Percentiles rank a stretch among this genome's conserved stretches.
Evolutionary conservation across 2,329 filamentous ascomycete species (phyloP).

Genomic region (Trichocomaceae sp.): DNA sequence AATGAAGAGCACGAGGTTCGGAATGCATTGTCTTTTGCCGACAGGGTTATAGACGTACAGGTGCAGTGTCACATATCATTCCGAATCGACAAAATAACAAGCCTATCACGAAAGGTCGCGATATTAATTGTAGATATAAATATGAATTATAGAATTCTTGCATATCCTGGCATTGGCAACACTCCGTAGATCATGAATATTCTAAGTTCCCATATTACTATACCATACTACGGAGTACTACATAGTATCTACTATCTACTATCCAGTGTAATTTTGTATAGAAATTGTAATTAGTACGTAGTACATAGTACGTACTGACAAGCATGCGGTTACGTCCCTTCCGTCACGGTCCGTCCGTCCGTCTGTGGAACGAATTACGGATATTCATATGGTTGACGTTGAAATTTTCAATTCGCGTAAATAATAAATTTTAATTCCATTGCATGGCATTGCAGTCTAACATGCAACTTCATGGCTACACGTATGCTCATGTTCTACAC

Average conservation of each 20-base stretch:
- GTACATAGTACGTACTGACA: too few species aligned
- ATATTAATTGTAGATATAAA: not conserved
- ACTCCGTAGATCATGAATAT: not conserved
- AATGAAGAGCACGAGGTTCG: not conserved
- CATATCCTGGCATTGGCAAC: not conserved
- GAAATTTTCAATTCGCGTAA: not conserved
- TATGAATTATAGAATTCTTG: not conserved
- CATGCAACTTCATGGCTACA: not conserved
- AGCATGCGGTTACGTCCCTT: constrained; percentile 4
- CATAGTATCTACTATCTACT: too few species aligned
- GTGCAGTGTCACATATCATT: not conserved
- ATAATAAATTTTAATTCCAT: not conserved
- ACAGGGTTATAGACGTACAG: not conserved
- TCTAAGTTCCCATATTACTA: too few species aligned
- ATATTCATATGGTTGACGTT: not conserved
- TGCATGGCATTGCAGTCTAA: not conserved
- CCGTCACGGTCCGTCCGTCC: not conserved
- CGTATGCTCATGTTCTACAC: not conserved
- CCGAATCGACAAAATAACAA: not conserved
- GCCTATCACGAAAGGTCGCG: not conserved
- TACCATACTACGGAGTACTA: too few species aligned
- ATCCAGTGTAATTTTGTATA: not conserved
- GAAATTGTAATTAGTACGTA: not conserved
- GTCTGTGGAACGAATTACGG: too few species aligned
- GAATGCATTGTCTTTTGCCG: not conserved